These are phyloP conservation scores for Thyridium curvatum DNA, from an alignment of 2,329 filamentous ascomycete genomes.

Conservation along the genomic window DNA sequence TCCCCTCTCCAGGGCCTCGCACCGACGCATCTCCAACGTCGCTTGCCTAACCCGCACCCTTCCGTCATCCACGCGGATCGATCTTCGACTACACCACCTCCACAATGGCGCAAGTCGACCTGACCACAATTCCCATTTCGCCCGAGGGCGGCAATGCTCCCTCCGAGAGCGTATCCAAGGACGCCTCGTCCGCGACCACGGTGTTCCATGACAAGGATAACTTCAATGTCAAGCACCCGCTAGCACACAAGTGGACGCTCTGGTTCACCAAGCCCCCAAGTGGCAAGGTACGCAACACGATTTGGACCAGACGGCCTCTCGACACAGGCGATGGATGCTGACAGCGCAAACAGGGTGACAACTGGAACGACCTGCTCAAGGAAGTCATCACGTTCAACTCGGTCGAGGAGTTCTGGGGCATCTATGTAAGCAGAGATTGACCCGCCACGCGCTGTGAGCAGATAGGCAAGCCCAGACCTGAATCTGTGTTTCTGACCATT, in stretches of 20 bases:
- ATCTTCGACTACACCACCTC: constrained; percentile 11
- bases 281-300: constrained; percentile 82
- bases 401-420: constrained; percentile 98
- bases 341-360: constrained; percentile 65
- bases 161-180: constrained; percentile 45
- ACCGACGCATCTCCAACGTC: constrained; percentile 1
- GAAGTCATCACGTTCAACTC: constrained; percentile 98
- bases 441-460: too few relatives aligned
- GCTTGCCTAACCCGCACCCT: constrained; percentile 4
- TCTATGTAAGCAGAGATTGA: constrained; percentile 72
- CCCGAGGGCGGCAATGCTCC: constrained; percentile 52
- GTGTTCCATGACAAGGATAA: constrained; percentile 98
- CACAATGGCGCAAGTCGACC: constrained; percentile 54
- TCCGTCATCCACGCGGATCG: too few relatives aligned
- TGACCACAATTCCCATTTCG: constrained; percentile 62
- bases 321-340: too few relatives aligned
- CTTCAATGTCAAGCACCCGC: constrained; percentile 98
- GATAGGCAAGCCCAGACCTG: too few relatives aligned
- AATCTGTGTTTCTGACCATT: constrained; percentile 6
- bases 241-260: constrained; percentile 96
- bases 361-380: constrained; percentile 97
- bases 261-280: constrained; percentile 99
- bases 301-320: too few relatives aligned
- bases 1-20: neutral
- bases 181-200: constrained; percentile 51